Base-by-base conservation (phyloP, 2,329 filamentous ascomycete species). In the Calonectria henricotiae region DNA sequence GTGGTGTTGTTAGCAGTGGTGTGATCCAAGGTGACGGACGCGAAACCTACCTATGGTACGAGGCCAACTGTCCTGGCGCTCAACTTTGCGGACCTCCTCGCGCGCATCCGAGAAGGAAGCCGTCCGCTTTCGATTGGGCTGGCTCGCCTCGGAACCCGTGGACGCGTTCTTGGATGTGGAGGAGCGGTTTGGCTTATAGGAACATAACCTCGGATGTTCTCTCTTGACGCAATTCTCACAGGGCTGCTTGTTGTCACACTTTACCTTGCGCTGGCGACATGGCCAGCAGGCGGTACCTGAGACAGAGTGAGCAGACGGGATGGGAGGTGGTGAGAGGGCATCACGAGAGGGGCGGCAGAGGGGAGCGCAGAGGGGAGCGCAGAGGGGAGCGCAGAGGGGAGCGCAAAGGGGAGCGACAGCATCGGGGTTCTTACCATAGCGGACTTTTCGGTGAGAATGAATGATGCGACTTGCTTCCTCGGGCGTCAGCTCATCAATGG, bases 381-480 rank as follows among this genome's bases (percentile, higher is more conserved):
- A 20, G 1, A 20, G 20, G 20, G 20, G 20, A 13, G 25, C 17
- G 55, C n/a, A 32, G 30, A 63, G 43, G 77, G 65, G 54, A 11
- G 20, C 20, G 20, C 20, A 20, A 20, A 20, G 20, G 20, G 20
- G 20, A 13, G 25, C 17, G 55, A 51, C 35, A 60, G 43, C 60
- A 58, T 58, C 51, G 51, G 51, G 51, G 32, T 58, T 58, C 89
- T 79, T 85, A 91, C 90, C 90, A 81, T 92, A 92, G 78, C 90
- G 87, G 67, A 92, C 90, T 81, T 92, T 92, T 74, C 90, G 88
- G 79, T 92, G 90, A 63, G 89, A 91, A 79, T 92, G 90, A 75
- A 92, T 92, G 82, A 92, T 92, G 76, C 89, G 89, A 79, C 85
- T 92, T 73, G 89, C 90, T 81, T 92, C 90, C 79, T 92, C 90